phyloP scores from a whole-genome alignment of 306 rosid species.

The Cicer cuneatum region DNA sequence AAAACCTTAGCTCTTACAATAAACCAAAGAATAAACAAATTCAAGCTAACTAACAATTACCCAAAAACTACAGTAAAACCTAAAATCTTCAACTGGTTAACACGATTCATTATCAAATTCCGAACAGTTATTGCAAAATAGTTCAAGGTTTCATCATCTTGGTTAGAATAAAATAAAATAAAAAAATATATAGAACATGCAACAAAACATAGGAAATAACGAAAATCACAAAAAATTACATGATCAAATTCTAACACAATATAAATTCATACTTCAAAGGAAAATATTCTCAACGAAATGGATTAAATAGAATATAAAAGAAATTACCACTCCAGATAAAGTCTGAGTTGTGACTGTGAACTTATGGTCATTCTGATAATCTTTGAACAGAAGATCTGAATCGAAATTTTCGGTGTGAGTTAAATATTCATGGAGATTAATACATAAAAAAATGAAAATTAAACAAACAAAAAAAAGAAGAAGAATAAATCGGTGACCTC shows the following conservation, averaged over 20 bases:
- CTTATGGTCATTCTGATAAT: slow-evolving; percentile 94
- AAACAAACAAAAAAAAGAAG: neutral
- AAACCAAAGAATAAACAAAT: slow-evolving; percentile 1
- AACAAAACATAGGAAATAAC: neutral
- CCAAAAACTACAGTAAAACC: neutral
- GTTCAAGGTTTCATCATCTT: neutral
- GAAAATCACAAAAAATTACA: neutral
- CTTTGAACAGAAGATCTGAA: slow-evolving; percentile 87
- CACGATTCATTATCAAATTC: slow-evolving; percentile 9
- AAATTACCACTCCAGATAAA: slow-evolving; percentile 72
- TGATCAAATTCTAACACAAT: neutral
- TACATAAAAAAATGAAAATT: neutral
- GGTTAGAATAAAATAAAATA: neutral
- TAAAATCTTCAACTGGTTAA: neutral
- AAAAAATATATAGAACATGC: neutral
- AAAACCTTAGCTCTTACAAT: neutral
- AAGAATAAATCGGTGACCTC: slow-evolving; percentile 56
- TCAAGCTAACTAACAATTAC: slow-evolving; percentile 7
- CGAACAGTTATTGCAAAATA: neutral
- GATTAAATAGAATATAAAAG: neutral
- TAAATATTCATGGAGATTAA: slow-evolving; percentile 6
- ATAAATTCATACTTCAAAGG: too few species aligned
- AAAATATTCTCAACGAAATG: too few species aligned
- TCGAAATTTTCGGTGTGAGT: neutral
- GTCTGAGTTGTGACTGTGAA: slow-evolving; percentile 83